phyloP scores from a whole-genome alignment of 1,284 basidiomycete genomes.

The Ceratobasidium sp. region DNA sequence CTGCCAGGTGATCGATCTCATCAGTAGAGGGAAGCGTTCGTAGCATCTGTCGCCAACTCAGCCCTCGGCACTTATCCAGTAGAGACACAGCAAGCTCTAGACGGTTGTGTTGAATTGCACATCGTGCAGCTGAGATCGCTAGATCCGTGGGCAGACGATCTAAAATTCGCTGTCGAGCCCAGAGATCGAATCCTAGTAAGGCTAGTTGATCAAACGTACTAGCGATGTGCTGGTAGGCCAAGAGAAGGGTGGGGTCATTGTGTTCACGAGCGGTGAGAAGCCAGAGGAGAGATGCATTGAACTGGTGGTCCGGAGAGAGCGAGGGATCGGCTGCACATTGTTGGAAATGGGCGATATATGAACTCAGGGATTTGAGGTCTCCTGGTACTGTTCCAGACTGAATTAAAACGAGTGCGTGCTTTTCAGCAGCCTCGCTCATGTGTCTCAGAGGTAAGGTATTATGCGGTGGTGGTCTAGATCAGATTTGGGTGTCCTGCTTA shows the following conservation, averaged over 20 bases:
- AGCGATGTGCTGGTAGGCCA: background rate
- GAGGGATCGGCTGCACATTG: background rate
- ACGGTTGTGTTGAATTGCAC: background rate
- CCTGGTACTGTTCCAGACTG: background rate
- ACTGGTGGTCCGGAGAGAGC: slow-evolving; percentile 6
- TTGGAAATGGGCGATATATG: slow-evolving; percentile 12
- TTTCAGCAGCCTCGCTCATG: too few species aligned
- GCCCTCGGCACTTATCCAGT: slow-evolving; percentile 21
- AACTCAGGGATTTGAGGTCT: background rate
- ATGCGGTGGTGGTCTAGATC: too few species aligned
- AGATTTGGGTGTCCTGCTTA: too few species aligned
- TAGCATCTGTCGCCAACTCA: slow-evolving; percentile 5
- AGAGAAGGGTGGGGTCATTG: background rate
- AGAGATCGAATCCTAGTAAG: slow-evolving; percentile 6
- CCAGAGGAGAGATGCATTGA: slow-evolving; percentile 25
- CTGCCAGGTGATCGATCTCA: background rate
- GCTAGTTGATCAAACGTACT: background rate
- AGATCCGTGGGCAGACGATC: slow-evolving; percentile 5
- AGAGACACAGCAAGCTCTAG: slow-evolving; percentile 2
- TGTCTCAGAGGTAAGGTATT: too few species aligned
- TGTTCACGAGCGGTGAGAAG: slow-evolving; percentile 12
- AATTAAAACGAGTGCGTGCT: background rate
- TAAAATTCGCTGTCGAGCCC: slow-evolving; percentile 5
- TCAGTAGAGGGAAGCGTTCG: background rate
- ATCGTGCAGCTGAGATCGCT: slow-evolving; percentile 1